Base-by-base conservation (phyloP, 2,329 filamentous ascomycete genomes). In the Mycosphaerella sp. region DNA sequence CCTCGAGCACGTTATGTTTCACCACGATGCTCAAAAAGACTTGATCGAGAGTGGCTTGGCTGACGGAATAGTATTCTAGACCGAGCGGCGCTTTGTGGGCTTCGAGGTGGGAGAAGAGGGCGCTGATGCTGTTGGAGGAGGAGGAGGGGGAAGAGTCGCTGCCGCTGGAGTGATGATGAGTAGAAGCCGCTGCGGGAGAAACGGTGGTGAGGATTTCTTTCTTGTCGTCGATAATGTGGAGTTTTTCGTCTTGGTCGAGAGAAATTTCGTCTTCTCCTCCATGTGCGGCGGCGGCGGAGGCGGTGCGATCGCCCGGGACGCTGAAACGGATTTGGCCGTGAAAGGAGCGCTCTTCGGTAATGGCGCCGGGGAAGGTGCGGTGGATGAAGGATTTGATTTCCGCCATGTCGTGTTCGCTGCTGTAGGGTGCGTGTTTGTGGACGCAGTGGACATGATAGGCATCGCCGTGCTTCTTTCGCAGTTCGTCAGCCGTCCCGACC, bases 241-340 rank as follows among this genome's bases (percentile, higher is more conserved):
- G 6, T 29, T 51, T 54, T 42, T 56, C 26, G 44, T 56, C 26
- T 42, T 54, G 56, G 36, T 55, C 52, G 6, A 54, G 49, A 4
- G 54, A 55, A 23, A 60, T 48, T 9, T 54, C 50, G 29, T 57
- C 54, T n/a, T 62, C 52, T 10, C 50, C 54, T 10, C 50, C 54
- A 26, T 42, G 47, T 21, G 56, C 21, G 21, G 21, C 21, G 14
- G 14, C 14, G 14, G 14, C 14, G 14, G 14, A 1, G 21, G 21
- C 57, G 7, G 57, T 63, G 29, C 63, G 63, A 46, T 66, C 62
- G 9, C 74, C 74, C 1, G 85, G 83, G 1, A 95, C 81, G 11
- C 83, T 86, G 71, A 95, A 95, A n/a, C 89, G 80, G 63, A 95
- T 76, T 69, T 95, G 90, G 0, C 91, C 90, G 66, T 95, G 89